Evolutionary conservation across 768 basidiomycete genomes (phyloP), one percentile per base, ranked within the genome.

Genomic region (Clathrus columnatus): DNA sequence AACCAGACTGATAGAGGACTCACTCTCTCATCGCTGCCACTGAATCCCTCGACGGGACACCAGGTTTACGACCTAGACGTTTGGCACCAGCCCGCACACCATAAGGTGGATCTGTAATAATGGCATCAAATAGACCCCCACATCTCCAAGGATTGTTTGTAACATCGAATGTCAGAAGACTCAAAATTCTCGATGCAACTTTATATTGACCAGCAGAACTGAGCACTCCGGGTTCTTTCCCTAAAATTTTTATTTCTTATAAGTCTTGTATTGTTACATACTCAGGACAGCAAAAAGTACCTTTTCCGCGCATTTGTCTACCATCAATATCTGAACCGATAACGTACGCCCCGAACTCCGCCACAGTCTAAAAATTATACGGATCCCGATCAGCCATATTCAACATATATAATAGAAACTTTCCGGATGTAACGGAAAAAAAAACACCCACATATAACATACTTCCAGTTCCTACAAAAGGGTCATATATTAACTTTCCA

Each of bases 271-370:
- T 36, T 17, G 7, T 5, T 42, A 20, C 21, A 55, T n/a, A 23
- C 6, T 30, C 4, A 53, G 2, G 2, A 23, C 14, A 14, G 11
- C 10, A 46, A n/a, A 28, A 42, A 51, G 24, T 60, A 86, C 92
- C 80, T 78, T 91, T 95, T 17, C 96, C 96, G 57, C 92, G 76
- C 87, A 98, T 94, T 66, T 98, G 95, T 42, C 96, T 78, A 0
- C 96, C 96, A 64, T 98, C 95, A 48, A 99, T 97, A 67, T 98
- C 96, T 17, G 91, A 93, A 17, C 95, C 96, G 54, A 88, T 83
- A 0, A 93, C 80, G 24, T 82, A 68, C 0, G 93, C 85, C 1
- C 96, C 96, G 61, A 94, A 97, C 63, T 91, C 77, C 0, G 92
- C 89, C 2, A 81, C 78, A 0, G 93, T 89, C 90, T 93, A 64